Percentiles rank a stretch among this genome's conserved stretches.
phyloP scores from a whole-genome alignment of 306 rosid genomes.

The Hylodesmum podocarpum region DNA sequence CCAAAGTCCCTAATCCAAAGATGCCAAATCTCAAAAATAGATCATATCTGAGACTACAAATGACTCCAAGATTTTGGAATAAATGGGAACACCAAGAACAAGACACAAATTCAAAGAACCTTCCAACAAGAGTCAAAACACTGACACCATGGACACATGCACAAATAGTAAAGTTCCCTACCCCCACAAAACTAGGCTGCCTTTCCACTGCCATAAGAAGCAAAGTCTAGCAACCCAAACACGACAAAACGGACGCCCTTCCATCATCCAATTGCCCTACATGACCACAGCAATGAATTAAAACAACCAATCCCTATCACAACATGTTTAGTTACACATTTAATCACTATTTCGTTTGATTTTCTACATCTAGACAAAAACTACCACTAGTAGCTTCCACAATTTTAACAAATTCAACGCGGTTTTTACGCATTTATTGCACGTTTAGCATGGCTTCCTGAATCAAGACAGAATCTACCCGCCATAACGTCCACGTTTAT shows the following conservation, averaged over 20 bases:
- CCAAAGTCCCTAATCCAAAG: neutral
- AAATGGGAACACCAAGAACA: neutral
- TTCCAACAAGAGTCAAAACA: conserved; percentile 10
- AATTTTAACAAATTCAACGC: neutral
- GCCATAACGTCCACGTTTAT: no score
- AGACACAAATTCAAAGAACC: neutral
- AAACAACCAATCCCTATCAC: conserved; percentile 5
- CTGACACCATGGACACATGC: neutral
- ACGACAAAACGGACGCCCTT: neutral
- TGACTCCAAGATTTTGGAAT: neutral
- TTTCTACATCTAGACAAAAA: neutral
- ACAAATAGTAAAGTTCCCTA: neutral
- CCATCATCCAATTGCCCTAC: neutral
- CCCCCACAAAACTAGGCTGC: neutral
- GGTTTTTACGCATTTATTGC: no score
- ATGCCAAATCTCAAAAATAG: neutral
- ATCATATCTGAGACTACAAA: neutral
- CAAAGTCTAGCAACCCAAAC: neutral
- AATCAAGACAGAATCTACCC: no score
- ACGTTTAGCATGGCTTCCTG: no score
- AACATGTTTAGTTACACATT: no score
- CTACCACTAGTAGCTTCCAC: neutral
- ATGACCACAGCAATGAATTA: neutral
- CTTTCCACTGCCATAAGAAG: neutral
- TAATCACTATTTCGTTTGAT: no score